These are phyloP conservation scores for Allantophomopsis lycopodina DNA, from an alignment of 2,329 filamentous ascomycete genomes.

Conservation along the genomic window DNA sequence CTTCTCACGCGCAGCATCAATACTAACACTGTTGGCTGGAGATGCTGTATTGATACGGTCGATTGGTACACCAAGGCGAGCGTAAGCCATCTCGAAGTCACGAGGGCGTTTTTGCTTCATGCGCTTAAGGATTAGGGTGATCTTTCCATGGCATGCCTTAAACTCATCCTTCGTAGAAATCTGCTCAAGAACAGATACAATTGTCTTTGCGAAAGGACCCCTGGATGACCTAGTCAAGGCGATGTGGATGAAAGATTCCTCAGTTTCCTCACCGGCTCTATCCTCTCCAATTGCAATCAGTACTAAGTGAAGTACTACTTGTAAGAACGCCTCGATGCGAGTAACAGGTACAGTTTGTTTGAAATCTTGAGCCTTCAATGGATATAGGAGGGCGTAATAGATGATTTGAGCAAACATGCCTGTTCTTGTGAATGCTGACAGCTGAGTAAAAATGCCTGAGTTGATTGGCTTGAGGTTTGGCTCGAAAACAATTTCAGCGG, in stretches of 20 bases:
- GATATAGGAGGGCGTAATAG: slow-evolving; percentile 77
- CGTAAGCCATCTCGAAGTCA: slow-evolving; percentile 57
- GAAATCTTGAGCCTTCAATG: slow-evolving; percentile 51
- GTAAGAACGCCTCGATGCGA: slow-evolving; percentile 79
- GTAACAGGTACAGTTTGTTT: slow-evolving; percentile 68
- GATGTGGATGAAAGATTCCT: slow-evolving; percentile 58
- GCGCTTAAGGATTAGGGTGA: slow-evolving; percentile 67
- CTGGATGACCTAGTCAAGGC: slow-evolving; percentile 52
- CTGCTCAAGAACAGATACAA: slow-evolving; percentile 48
- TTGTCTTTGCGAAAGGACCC: slow-evolving; percentile 49
- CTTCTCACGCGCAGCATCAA: slow-evolving; percentile 56
- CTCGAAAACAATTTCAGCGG: slow-evolving; percentile 81
- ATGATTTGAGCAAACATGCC: slow-evolving; percentile 82
- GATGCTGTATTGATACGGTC: slow-evolving; percentile 74
- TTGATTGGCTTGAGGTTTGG: slow-evolving; percentile 66
- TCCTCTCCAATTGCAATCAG: slow-evolving; percentile 83
- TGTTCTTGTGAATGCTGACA: slow-evolving; percentile 71
- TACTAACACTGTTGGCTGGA: slow-evolving; percentile 51
- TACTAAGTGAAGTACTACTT: slow-evolving; percentile 78
- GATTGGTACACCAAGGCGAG: slow-evolving; percentile 48
- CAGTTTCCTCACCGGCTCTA: slow-evolving; percentile 37
- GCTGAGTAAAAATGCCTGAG: slow-evolving; percentile 61
- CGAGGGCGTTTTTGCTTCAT: slow-evolving; percentile 72
- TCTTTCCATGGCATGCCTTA: slow-evolving; percentile 73
- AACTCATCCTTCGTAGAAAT: slow-evolving; percentile 58